Percentiles rank a stretch among this genome's conserved stretches.
Evolutionary conservation across 768 basidiomycete species (phyloP).

Genomic region (Lactarius akahatsu): DNA sequence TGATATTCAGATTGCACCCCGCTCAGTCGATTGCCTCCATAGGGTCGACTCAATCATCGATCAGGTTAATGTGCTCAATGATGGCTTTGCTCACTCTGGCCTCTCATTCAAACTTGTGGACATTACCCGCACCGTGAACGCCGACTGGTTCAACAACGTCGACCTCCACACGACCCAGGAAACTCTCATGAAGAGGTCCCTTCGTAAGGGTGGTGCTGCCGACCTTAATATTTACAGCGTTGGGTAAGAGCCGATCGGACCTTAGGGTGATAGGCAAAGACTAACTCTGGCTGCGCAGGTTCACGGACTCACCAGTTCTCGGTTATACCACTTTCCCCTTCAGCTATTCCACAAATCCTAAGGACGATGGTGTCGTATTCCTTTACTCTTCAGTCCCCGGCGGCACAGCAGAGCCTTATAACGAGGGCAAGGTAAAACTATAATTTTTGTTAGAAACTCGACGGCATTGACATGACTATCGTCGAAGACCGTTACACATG

Average conservation of each 20-base stretch:
- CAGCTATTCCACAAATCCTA: slow-evolving; percentile 37
- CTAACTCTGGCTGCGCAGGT: slow-evolving; percentile 32
- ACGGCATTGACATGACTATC: neutral
- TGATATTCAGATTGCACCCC: neutral
- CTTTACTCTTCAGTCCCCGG: slow-evolving; percentile 40
- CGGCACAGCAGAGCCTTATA: slow-evolving; percentile 43
- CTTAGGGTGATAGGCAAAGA: neutral
- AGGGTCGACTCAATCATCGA: slow-evolving; percentile 40
- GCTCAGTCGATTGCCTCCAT: slow-evolving; percentile 10
- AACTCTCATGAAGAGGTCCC: slow-evolving; percentile 48
- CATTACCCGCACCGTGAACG: slow-evolving; percentile 46
- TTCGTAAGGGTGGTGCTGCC: slow-evolving; percentile 42
- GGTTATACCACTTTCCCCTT: slow-evolving; percentile 57
- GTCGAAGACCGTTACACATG: slow-evolving; percentile 50
- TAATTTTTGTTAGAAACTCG: neutral
- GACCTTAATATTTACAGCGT: slow-evolving; percentile 54
- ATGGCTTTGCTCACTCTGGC: slow-evolving; percentile 40
- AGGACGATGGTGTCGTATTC: slow-evolving; percentile 50
- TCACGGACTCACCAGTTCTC: slow-evolving; percentile 45
- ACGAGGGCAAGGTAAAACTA: slow-evolving; percentile 33
- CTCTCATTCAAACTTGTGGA: slow-evolving; percentile 43
- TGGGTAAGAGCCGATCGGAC: slow-evolving; percentile 37
- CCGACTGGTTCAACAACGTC: slow-evolving; percentile 49
- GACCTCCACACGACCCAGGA: slow-evolving; percentile 39
- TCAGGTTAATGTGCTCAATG: slow-evolving; percentile 46